These are phyloP conservation scores for Hyaloscypha variabilis DNA, from an alignment of 495 filamentous ascomycete genomes.

Conservation along the genomic window DNA sequence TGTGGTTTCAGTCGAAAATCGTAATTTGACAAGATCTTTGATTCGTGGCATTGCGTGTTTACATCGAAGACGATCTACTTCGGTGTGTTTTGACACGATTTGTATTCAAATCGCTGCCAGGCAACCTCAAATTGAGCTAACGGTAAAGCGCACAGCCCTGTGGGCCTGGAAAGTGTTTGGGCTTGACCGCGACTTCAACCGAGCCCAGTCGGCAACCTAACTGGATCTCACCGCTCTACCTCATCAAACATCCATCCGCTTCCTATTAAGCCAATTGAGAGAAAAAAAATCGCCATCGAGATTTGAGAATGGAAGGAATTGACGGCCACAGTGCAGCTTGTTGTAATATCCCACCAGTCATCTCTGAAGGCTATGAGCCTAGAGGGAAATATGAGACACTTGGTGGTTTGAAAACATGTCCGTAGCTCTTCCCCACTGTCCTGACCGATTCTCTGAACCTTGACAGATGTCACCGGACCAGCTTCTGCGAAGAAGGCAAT, in stretches of 20 bases:
- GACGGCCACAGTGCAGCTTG: conserved; percentile 59
- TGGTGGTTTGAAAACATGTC: conserved; percentile 70
- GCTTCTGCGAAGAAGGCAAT: conserved; percentile 57
- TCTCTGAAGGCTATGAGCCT: conserved; percentile 59
- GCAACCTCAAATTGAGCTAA: too few species aligned
- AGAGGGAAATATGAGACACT: conserved; percentile 67
- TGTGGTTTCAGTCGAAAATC: too few species aligned
- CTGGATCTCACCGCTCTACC: not conserved
- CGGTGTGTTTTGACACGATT: too few species aligned
- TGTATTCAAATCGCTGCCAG: too few species aligned
- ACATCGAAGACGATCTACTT: too few species aligned
- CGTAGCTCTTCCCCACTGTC: not conserved
- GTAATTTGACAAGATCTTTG: too few species aligned
- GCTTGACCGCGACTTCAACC: not conserved
- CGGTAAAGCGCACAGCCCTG: not conserved
- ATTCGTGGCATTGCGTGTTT: too few species aligned
- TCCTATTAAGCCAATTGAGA: not conserved
- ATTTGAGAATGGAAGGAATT: not conserved
- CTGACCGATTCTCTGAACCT: conserved; percentile 1
- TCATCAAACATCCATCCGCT: not conserved
- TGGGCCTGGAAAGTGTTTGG: not conserved
- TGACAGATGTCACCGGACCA: conserved; percentile 62
- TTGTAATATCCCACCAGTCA: conserved; percentile 71
- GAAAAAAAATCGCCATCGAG: not conserved
- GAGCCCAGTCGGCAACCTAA: not conserved